Evolutionary conservation across 2,329 filamentous ascomycete species (phyloP), one percentile per base, ranked within the genome.

Genomic region (Fusarium drepaniforme): DNA sequence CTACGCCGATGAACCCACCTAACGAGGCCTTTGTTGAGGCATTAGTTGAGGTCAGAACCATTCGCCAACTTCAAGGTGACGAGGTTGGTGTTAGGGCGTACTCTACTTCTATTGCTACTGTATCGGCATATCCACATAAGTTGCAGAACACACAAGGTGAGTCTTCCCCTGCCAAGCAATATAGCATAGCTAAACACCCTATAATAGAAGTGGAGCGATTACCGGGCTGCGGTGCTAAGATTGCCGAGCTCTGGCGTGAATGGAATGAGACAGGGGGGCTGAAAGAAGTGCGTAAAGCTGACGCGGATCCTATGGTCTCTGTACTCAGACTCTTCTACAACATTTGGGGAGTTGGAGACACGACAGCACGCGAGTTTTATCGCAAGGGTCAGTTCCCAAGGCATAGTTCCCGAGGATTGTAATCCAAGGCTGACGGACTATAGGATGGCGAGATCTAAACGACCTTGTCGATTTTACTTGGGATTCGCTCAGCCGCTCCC

Each of bases 301-400:
- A 93, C 61, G 83, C 85, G 1, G 92, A 97, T 75, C 85, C 90
- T 15, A 90, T 88, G 67, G 86, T 97, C 68, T 86, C 87, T 23
- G 87, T 91, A 1, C 83, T 98, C 5, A 87, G 90, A 53, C 81
- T 88, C 0, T 98, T 98, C 82, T 94, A 93, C 83, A 87, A 93
- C 6, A 97, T 98, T 67, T 98, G 95, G 94, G 96, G 96, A n/a
- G 95, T 98, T 1, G 96, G 93, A 0, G 92, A 93, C 3, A 91
- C 90, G 15, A 97, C 93, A 0, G 96, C 96, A 0, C 88, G 92
- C 18, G 90, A 96, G 1, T 98, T 98, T 78, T 97, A 96, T 81
- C 88, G 90, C 18, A 91, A 90, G 72, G 90, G 84, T 81, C 63
- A 53, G 78, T 60, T 7, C n/a, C 23, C 28, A 51, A 11, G 13